These are phyloP conservation scores for Pilatotrama ljubarskyi DNA, from an alignment of 768 basidiomycete genomes.

Conservation along the genomic window DNA sequence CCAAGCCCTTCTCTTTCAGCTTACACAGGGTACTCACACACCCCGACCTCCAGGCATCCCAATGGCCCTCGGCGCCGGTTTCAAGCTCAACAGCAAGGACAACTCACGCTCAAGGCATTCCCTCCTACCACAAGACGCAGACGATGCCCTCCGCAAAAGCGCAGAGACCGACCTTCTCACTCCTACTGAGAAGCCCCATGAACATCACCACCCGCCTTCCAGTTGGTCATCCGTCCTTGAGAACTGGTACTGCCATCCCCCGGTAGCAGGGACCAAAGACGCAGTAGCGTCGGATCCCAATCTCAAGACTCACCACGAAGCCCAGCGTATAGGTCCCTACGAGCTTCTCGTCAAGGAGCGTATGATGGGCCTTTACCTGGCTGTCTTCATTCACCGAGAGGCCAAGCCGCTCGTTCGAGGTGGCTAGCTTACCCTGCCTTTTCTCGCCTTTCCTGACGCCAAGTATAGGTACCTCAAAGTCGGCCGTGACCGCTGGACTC, in stretches of 20 bases:
- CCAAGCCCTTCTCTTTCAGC: not conserved
- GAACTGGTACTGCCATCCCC: conserved; percentile 61
- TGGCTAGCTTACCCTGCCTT: conserved; percentile 23
- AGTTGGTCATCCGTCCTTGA: conserved; percentile 81
- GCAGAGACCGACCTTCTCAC: conserved; percentile 13
- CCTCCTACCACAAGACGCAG: conserved; percentile 29
- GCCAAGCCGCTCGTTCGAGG: conserved; percentile 65
- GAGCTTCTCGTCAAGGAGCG: conserved; percentile 85
- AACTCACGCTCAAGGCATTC: conserved; percentile 16
- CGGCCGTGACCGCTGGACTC: conserved; percentile 84
- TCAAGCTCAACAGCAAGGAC: conserved; percentile 64
- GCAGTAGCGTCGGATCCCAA: conserved; percentile 4
- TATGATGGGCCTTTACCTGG: conserved; percentile 85
- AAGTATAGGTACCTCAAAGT: conserved; percentile 65
- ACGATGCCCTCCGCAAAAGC: conserved; percentile 19
- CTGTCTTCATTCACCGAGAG: conserved; percentile 75
- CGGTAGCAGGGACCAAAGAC: conserved; percentile 18
- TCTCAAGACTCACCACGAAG: conserved; percentile 6
- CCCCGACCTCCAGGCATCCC: conserved; percentile 56
- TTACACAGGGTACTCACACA: no score
- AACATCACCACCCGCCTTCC: conserved; percentile 30
- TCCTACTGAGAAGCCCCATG: conserved; percentile 20
- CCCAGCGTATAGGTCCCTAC: conserved; percentile 65
- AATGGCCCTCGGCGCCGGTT: conserved; percentile 75
- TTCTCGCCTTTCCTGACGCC: conserved; percentile 2